A percentile compares a stretch with the other conserved stretches of the same genome.
These are phyloP conservation scores for Linnemannia schmuckeri DNA, from an alignment of 192 early-diverging fungal genomes.

Conservation along the genomic window DNA sequence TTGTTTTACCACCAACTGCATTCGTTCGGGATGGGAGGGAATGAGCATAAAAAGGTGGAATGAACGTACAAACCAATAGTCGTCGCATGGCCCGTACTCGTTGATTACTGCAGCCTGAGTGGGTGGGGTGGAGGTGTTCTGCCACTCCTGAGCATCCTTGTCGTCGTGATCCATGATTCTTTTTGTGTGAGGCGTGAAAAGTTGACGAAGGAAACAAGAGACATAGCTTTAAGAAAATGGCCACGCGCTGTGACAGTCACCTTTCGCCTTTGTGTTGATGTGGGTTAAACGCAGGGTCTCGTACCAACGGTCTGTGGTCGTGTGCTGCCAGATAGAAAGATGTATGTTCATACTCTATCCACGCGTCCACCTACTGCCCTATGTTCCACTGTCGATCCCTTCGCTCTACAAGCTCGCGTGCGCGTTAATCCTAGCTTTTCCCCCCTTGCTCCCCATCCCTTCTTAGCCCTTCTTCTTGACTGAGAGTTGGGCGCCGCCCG, in stretches of 20 bases:
- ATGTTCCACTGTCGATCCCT: no score
- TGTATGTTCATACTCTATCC: no score
- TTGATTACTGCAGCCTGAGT: not conserved
- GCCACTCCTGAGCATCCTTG: conserved; percentile 35
- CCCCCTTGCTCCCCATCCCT: no score
- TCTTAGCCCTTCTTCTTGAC: no score
- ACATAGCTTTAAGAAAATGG: not conserved
- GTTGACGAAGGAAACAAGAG: not conserved
- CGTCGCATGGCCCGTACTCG: conserved; percentile 7
- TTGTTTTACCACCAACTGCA: not conserved
- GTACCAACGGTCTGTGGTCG: not conserved
- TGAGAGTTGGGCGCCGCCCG: no score
- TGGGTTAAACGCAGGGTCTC: no score
- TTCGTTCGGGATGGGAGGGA: not conserved
- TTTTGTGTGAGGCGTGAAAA: not conserved
- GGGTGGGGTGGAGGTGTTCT: not conserved
- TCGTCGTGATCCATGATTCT: conserved; percentile 40
- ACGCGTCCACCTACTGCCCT: no score
- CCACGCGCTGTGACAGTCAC: not conserved
- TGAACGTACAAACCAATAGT: conserved; percentile 50
- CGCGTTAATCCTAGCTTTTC: no score
- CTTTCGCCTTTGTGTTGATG: not conserved
- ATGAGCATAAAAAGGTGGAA: not conserved
- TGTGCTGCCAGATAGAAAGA: no score
- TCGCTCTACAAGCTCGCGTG: no score